A percentile compares a stretch with the other conserved stretches of the same genome.
Conservation (phyloP, 176 grass and related monocot species). For the Rhynchospora tenuis region DNA sequence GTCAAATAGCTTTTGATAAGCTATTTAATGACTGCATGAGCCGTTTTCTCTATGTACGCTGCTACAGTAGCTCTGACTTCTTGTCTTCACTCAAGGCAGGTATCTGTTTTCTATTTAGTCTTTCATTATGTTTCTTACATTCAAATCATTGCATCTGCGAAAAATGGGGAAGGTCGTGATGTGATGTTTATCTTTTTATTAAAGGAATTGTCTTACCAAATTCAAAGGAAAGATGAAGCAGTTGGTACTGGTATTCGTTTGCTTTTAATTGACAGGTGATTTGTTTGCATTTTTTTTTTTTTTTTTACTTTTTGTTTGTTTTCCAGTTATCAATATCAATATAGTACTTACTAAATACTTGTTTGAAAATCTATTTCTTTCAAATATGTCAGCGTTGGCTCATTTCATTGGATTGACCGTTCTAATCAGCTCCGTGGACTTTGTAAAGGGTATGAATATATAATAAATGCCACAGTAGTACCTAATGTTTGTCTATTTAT, state of each 20-base stretch:
- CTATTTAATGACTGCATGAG: conserved; percentile 68
- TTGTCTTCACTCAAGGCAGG: conserved; percentile 68
- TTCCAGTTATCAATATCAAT: conserved; percentile 22
- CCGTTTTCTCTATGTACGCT: conserved; percentile 70
- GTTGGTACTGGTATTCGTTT: conserved; percentile 53
- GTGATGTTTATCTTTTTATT: conserved; percentile 32
- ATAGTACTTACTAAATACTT: neutral
- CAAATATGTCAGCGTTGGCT: conserved; percentile 47
- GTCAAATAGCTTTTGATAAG: conserved; percentile 30
- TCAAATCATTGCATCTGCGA: neutral
- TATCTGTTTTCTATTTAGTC: conserved; percentile 12
- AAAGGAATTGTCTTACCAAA: conserved; percentile 41
- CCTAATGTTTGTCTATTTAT: neutral
- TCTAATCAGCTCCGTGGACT: conserved; percentile 31
- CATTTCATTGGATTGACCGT: conserved; percentile 87
- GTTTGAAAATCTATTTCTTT: neutral
- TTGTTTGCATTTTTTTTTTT: conserved; percentile 20
- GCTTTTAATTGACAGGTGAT: conserved; percentile 88
- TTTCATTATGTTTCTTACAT: neutral
- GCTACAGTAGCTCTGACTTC: conserved; percentile 70
- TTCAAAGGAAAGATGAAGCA: conserved; percentile 36
- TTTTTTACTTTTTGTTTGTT: neutral
- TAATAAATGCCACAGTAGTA: neutral
- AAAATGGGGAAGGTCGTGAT: conserved; percentile 15
- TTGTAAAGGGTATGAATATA: conserved; percentile 44